Base-by-base conservation (phyloP, 352 stramenopile genomes). In the Globisporangium viniferum region DNA sequence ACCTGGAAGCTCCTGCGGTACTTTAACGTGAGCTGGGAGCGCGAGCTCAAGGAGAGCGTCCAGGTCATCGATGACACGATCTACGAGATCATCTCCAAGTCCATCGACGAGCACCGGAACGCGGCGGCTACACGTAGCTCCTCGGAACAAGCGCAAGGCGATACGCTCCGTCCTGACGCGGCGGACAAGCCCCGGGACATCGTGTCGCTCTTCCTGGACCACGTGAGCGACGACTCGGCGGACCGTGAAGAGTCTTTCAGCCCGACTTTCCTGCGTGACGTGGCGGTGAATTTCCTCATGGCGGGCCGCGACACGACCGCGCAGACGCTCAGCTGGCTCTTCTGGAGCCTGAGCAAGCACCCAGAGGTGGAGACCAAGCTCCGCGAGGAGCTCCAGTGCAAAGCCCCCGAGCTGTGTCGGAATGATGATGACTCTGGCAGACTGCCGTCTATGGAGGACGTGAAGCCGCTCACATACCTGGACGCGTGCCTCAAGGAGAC, bases 271-370 rank as follows among this genome's bases (percentile, higher is more conserved):
- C 41, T 95, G n/a, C 82, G 84, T 27, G 86, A 95, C 68, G 78
- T 96, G 8, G 80, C 91, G 15, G 73, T 97, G 31, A 93, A 84
- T 53, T 91, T 95, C 69, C 59, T 97, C 15, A 74, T 96, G 46
- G 86, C 87, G 44, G 89, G 89, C 5, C 76, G 89, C 8, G 89
- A 97, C 71, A 92, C 89, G 0, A 94, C 85, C 0, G 86, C 89
- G 15, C 84, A 89, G 39, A 73, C 84, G 10, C 67, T 96, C 1
- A 77, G 70, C 9, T 96, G 89, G 89, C 80, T 93, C 67, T 87
- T 94, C 58, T 76, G 76, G 63, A 74, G 75, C 53, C 60, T 96
- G 1, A 74, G 53, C 18, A 68, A 77, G 24, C 73, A 94, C 58
- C 89, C 85, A 3, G 62, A 77, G 0, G 85, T 93, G 0, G 70